phyloP scores from a whole-genome alignment of 129 eudicot species.

The Escallonia rubra region DNA sequence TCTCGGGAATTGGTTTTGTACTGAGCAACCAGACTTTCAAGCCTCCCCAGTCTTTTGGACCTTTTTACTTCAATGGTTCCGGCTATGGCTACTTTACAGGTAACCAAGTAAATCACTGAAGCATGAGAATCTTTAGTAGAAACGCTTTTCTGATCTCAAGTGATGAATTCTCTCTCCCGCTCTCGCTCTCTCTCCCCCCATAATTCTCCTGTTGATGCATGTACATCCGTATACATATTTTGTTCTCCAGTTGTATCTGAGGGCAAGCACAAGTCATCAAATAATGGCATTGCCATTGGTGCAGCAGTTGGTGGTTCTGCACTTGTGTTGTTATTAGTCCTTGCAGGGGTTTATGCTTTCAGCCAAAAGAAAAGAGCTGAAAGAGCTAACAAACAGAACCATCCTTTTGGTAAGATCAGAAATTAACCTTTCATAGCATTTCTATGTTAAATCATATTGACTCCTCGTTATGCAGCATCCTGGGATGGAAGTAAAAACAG shows the following conservation, averaged over 20 bases:
- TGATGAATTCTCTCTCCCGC: background rate
- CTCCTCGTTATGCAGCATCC: slow-evolving; percentile 34
- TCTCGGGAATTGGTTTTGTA: slow-evolving; percentile 40
- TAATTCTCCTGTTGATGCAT: no score
- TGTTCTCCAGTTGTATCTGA: slow-evolving; percentile 19
- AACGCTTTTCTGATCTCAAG: background rate
- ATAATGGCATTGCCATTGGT: slow-evolving; percentile 49
- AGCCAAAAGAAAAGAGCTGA: slow-evolving; percentile 75
- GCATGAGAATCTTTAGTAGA: no score
- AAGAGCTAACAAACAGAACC: slow-evolving; percentile 41
- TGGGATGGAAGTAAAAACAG: slow-evolving; percentile 58
- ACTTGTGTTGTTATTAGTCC: slow-evolving; percentile 42
- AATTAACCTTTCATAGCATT: background rate
- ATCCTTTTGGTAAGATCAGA: slow-evolving; percentile 55
- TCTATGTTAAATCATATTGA: background rate
- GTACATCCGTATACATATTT: background rate
- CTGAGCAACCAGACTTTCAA: slow-evolving; percentile 66
- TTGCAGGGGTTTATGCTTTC: slow-evolving; percentile 66
- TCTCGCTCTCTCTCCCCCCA: background rate
- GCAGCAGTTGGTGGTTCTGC: slow-evolving; percentile 63
- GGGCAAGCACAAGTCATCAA: slow-evolving; percentile 34
- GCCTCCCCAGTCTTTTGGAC: slow-evolving; percentile 56
- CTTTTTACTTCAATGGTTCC: slow-evolving; percentile 46
- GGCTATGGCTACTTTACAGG: slow-evolving; percentile 46
- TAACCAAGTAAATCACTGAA: slow-evolving; percentile 12